A percentile compares a stretch with the other conserved stretches of the same genome.
Conservation (phyloP, 805 yeast species). For the Naumovozyma baii region DNA sequence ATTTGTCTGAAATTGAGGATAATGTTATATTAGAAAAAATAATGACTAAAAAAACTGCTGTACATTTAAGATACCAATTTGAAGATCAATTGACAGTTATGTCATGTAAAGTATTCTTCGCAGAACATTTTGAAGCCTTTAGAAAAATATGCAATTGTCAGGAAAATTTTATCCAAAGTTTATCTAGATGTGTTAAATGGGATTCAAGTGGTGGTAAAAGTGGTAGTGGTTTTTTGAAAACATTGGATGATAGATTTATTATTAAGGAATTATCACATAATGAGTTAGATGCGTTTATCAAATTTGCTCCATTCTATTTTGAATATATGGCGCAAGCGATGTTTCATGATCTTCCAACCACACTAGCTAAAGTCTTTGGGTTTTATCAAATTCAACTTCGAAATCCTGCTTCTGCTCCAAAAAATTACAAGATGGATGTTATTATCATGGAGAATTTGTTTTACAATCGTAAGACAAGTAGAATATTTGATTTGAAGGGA, state of each 20-base stretch:
- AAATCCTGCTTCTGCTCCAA: constrained; percentile 59
- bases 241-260: constrained; percentile 80
- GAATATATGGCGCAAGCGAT: constrained; percentile 92
- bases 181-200: constrained; percentile 92
- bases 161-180: constrained; percentile 72
- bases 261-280: constrained; percentile 80
- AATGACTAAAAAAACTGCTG: constrained; percentile 75
- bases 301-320: constrained; percentile 93
- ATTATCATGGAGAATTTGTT: constrained; percentile 93
- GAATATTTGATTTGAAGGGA: constrained; percentile 93
- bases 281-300: constrained; percentile 87
- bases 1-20: background rate
- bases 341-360: constrained; percentile 91
- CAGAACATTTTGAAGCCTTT: constrained; percentile 94
- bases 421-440: constrained; percentile 76
- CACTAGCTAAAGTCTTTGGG: constrained; percentile 89
- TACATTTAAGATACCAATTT: constrained; percentile 86
- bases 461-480: constrained; percentile 66
- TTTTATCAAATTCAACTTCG: constrained; percentile 88
- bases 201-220: constrained; percentile 94
- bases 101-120: constrained; percentile 88
- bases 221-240: constrained; percentile 88
- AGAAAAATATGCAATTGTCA: constrained; percentile 73
- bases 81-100: constrained; percentile 74
- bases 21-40: constrained; percentile 44